phyloP scores from a whole-genome alignment of 331 rosid genomes.

The Quercus lobata region DNA sequence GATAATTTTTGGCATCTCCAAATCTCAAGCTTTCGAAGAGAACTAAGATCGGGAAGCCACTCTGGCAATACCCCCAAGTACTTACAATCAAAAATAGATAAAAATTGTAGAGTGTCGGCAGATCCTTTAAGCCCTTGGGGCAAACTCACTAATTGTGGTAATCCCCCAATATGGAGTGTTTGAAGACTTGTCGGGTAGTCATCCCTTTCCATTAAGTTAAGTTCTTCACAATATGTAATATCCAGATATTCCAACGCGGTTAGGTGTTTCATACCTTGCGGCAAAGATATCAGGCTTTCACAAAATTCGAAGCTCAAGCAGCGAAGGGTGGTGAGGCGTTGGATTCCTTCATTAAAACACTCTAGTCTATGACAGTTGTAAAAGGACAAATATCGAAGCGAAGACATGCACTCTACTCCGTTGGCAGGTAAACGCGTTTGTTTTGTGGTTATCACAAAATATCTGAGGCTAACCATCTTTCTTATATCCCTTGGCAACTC shows the following conservation, averaged over 20 bases:
- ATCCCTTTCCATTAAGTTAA: background rate
- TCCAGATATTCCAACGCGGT: background rate
- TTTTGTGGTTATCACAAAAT: conserved; percentile 21
- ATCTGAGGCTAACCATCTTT: conserved; percentile 7
- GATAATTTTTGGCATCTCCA: background rate
- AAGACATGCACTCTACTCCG: conserved; percentile 11
- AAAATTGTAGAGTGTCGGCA: background rate
- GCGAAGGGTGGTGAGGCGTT: background rate
- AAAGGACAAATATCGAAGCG: conserved; percentile 2
- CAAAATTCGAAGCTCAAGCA: background rate
- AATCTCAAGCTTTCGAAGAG: background rate
- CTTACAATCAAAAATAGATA: background rate
- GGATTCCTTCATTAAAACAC: background rate
- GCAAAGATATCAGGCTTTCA: background rate
- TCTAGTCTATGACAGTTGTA: background rate
- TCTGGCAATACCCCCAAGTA: conserved; percentile 13
- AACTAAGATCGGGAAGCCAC: background rate
- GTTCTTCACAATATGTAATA: background rate
- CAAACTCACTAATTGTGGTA: background rate
- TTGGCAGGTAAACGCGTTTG: background rate
- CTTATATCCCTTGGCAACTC: conserved; percentile 16
- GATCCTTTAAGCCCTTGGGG: background rate
- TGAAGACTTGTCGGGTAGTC: background rate
- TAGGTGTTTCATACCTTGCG: background rate
- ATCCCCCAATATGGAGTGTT: fast-evolving